Evolutionary conservation across 805 yeast genomes (phyloP).

Genomic region (Lachancea thermotolerans): DNA sequence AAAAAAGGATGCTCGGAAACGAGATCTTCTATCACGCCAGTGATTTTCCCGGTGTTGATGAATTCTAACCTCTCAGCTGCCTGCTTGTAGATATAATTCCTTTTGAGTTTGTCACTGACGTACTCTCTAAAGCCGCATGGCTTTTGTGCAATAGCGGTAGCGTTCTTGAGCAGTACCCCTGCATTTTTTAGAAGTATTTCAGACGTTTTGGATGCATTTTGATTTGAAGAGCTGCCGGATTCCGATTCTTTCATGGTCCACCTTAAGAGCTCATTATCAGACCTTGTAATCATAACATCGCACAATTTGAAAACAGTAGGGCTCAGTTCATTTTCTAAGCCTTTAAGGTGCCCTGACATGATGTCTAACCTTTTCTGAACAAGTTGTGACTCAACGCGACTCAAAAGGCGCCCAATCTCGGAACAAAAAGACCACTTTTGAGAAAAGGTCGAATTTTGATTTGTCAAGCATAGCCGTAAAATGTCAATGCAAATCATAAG

Average conservation of each 20-base stretch:
- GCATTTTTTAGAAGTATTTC: constrained; percentile 23
- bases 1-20: too few relatives aligned
- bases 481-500: background rate
- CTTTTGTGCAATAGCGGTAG: constrained; percentile 19
- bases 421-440: constrained; percentile 20
- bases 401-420: constrained; percentile 14
- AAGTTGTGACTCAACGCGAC: constrained; percentile 12
- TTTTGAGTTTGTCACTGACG: constrained; percentile 24
- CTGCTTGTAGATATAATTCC: constrained; percentile 25
- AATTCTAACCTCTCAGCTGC: constrained; percentile 16
- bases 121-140: constrained; percentile 29
- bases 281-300: constrained; percentile 16
- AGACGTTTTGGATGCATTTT: constrained; percentile 8
- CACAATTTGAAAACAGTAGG: constrained; percentile 23
- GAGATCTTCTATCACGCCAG: background rate
- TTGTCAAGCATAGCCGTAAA: constrained; percentile 1
- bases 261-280: constrained; percentile 25
- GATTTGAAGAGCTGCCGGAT: background rate
- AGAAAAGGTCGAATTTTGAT: background rate
- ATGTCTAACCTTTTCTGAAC: constrained; percentile 13
- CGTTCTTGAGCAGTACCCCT: constrained; percentile 19
- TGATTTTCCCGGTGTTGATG: constrained; percentile 6
- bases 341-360: constrained; percentile 8
- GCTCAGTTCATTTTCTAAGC: constrained; percentile 18
- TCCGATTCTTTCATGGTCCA: constrained; percentile 12